Conservation (phyloP, 139 green algal species). For the Mesotaenium endlicherianum region DNA sequence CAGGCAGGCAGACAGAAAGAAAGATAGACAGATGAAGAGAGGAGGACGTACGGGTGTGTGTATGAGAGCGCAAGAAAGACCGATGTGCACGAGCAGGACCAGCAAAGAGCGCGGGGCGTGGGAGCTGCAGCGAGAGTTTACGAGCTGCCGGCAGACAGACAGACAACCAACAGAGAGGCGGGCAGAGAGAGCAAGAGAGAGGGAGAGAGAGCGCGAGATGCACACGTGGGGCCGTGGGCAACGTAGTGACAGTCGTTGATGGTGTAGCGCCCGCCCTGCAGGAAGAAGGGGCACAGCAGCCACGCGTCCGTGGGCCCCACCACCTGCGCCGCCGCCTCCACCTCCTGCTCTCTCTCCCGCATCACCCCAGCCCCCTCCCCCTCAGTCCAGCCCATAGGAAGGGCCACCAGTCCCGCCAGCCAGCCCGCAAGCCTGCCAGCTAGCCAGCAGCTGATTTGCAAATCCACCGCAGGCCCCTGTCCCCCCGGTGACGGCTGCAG, state of each 20-base stretch:
- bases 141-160: neutral
- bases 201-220: neutral
- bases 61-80: too few relatives aligned
- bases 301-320: constrained; percentile 39
- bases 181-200: neutral
- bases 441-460: too few relatives aligned
- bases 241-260: constrained; percentile 56
- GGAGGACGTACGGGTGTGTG: too few relatives aligned
- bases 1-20: too few relatives aligned
- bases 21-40: too few relatives aligned
- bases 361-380: too few relatives aligned
- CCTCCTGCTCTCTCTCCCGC: constrained; percentile 49
- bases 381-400: neutral
- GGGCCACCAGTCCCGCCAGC: neutral
- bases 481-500: too few relatives aligned
- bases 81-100: too few relatives aligned
- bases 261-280: constrained; percentile 50
- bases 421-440: too few relatives aligned
- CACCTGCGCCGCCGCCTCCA: constrained; percentile 39
- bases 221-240: neutral
- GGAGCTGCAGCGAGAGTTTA: too few relatives aligned
- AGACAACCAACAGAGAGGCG: constrained; percentile 5
- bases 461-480: too few relatives aligned
- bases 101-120: too few relatives aligned
- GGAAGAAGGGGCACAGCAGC: constrained; percentile 56